Evolutionary conservation across 176 grass and related monocot species (phyloP), one percentile per base, ranked within the genome.

Genomic region (Aegilops tauschii): DNA sequence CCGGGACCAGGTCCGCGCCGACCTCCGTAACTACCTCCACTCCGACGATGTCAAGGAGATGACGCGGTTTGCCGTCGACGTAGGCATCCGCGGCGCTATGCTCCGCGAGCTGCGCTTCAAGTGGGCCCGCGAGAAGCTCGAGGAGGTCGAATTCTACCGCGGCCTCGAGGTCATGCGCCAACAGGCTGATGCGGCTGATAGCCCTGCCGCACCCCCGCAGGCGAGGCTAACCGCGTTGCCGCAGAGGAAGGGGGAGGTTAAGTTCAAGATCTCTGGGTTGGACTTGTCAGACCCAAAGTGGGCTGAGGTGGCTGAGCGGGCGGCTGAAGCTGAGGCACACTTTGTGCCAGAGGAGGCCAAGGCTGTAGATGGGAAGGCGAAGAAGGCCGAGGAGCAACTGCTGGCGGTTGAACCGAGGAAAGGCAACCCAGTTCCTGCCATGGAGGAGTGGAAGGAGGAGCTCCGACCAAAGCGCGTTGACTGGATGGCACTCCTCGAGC

Each of bases 61-160:
- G 96, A 92, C 92, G 86, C 90, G 86, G 28, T 98, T 98, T 62
- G 93, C 96, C 16, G 88, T 67, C 14, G 96, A 98, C 35, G 88
- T 96, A 1, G 96, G 96, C 82, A 85, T 98, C 78, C 87, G 88
- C 27, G 96, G 96, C 10, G 61, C 92, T 47, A 88, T 94, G 82
- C 96, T 98, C 39, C 87, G 96, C 34, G 96, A 98, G 86, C 86
- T 98, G 49, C 96, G 93, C 20, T 98, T 98, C 86, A 98, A 98
- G 80, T 98, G 96, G 96, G 93, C 96, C 10, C 88, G 93, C 59
- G 93, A 95, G 31, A 98, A 98, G 84, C 86, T 91, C 6, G 93
- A 96, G 18, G 96, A 98, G 87, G 92, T 94, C 64, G 87, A 96
- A 61, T 98, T 94, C 88, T 98, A 96, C 82, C 77, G 84, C 14